phyloP scores from a whole-genome alignment of 2,329 filamentous ascomycete genomes.

The Claviceps purpurea region DNA sequence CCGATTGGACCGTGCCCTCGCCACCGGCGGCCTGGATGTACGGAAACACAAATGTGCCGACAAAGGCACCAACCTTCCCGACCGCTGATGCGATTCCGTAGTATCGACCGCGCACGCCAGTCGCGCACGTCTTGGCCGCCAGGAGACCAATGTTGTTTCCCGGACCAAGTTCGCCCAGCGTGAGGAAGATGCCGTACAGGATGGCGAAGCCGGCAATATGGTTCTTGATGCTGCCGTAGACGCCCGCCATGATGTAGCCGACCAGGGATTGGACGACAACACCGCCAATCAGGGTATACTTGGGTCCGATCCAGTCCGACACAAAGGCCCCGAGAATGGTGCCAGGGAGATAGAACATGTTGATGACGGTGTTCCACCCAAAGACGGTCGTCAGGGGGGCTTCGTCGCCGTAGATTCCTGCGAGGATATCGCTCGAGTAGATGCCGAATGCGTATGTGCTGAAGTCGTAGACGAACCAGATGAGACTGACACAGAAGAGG shows the following conservation, averaged over 20 bases:
- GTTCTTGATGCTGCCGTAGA: conserved; percentile 56
- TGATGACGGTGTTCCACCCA: conserved; percentile 81
- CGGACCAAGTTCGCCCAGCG: conserved; percentile 49
- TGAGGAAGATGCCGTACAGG: conserved; percentile 24
- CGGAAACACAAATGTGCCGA: conserved; percentile 73
- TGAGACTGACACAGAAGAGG: conserved; percentile 53
- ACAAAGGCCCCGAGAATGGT: conserved; percentile 64
- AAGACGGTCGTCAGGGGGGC: conserved; percentile 63
- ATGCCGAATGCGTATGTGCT: conserved; percentile 75
- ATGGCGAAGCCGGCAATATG: conserved; percentile 22
- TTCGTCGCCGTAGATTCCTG: conserved; percentile 44
- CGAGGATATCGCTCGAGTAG: conserved; percentile 65
- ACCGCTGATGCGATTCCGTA: conserved; percentile 59
- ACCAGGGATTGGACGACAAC: conserved; percentile 62
- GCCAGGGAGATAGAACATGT: conserved; percentile 79
- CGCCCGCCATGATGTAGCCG: conserved; percentile 80
- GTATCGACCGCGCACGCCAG: conserved; percentile 64
- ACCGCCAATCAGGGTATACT: conserved; percentile 57
- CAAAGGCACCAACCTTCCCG: conserved; percentile 71
- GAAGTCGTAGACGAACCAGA: conserved; percentile 91
- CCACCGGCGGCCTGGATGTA: conserved; percentile 31
- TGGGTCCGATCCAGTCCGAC: conserved; percentile 67
- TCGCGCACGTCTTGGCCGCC: conserved; percentile 79
- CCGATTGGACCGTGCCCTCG: conserved; percentile 38
- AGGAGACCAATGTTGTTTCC: conserved; percentile 86